Base-by-base conservation (phyloP, 208 protist genomes). In the Leishmania braziliensis region DNA sequence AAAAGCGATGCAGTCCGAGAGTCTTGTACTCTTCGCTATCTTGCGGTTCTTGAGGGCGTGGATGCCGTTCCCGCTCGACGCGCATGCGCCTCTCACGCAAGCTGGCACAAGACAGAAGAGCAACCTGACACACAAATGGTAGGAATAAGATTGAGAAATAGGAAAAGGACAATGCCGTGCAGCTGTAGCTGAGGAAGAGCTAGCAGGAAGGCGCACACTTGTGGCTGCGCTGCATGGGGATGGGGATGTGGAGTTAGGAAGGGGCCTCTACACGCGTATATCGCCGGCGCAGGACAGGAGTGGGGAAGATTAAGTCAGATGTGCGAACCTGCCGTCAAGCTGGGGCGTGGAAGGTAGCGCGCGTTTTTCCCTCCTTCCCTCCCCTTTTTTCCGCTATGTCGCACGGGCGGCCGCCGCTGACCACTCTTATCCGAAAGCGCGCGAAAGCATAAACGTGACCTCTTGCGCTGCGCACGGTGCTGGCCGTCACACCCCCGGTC, bases 251-350 rank as follows among this genome's bases (percentile, higher is more conserved):
- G 20, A 29, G 65, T 58, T 23, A 72, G 43, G 43, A 9, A n/a
- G 20, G 36, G 20, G 5, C 36, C 66, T 29, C 29, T 54, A 39
- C 43, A 84, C 23, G 48, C 29, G 69, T 63, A 78, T 65, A 77
- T 48, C n/a, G 16, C 26, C 62, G 70, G 48, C 29, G 33, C 54
- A 29, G 10, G 36, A 72, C 9, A 29, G 39, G 66, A 54, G n/a
- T 48, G 46, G 3, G 69, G 51, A 77, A 87, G 51, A 76, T 62
- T 46, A 33, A 73, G 75, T 78, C n/a, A 72, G 77, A 26, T 23
- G 75, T 18, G 72, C 36, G 16, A 54, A 29, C 23, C 16, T 26
- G 29, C 8, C 12, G 62, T 63, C 33, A 3, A 53, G n/a, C 29
- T 29, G 43, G 33, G 2, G 20, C 14, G 43, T 6, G 43, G 43